Evolutionary conservation across 192 early-diverging fungal genomes (phyloP).

Genomic region (Mortierella hygrophila): DNA sequence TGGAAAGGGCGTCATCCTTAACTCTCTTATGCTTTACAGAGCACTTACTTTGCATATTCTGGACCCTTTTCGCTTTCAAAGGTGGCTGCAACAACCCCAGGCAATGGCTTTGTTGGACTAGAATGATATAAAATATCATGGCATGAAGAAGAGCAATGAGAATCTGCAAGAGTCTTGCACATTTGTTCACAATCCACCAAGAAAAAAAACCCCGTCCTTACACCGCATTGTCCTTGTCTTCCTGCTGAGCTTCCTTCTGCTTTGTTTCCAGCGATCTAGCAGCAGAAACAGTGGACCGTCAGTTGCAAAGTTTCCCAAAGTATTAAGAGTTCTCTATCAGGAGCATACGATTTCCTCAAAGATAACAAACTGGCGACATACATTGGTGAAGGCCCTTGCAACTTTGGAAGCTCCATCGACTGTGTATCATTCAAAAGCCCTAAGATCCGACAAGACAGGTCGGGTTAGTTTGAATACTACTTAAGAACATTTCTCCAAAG

Average conservation of each 20-base stretch:
- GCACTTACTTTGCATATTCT: slow-evolving; percentile 40
- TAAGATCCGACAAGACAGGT: neutral
- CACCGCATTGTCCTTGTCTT: neutral
- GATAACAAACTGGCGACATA: slow-evolving; percentile 7
- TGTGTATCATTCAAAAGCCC: slow-evolving; percentile 39
- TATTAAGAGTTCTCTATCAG: neutral
- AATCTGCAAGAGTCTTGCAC: neutral
- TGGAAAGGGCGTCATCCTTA: too few species aligned
- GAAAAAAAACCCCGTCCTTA: neutral
- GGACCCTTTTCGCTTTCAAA: neutral
- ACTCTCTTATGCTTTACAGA: neutral
- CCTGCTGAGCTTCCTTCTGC: slow-evolving; percentile 30
- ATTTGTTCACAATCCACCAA: too few species aligned
- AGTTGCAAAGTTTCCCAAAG: neutral
- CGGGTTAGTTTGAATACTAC: neutral
- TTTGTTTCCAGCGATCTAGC: slow-evolving; percentile 46
- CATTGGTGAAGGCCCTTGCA: slow-evolving; percentile 53
- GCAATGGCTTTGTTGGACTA: neutral
- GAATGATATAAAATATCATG: neutral
- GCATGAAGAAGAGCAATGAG: neutral
- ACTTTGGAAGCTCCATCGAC: slow-evolving; percentile 32
- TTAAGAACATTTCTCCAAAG: neutral
- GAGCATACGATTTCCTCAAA: neutral
- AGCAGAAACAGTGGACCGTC: neutral
- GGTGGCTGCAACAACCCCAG: neutral